Conservation (phyloP, 192 early-diverging fungal genomes). For the Kickxella alabastrina region DNA sequence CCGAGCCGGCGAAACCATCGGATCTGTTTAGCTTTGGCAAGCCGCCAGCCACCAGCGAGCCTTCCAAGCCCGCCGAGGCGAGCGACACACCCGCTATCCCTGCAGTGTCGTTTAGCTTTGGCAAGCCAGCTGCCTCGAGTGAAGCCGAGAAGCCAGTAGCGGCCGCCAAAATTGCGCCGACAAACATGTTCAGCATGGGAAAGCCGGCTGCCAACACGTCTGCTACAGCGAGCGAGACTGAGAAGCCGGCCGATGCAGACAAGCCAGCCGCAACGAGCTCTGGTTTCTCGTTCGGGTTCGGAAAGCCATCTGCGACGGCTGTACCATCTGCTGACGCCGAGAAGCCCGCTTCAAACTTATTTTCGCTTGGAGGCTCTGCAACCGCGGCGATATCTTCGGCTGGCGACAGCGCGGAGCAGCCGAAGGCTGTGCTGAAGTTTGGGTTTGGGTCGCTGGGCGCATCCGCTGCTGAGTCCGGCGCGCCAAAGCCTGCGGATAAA, state of each 20-base stretch:
- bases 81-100: background rate
- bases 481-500: no score
- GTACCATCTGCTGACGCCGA: no score
- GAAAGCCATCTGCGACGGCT: no score
- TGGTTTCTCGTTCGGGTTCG: constrained; percentile 19
- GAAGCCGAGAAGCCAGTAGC: background rate
- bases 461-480: no score
- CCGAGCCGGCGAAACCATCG: constrained; percentile 1
- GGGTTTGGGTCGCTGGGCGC: constrained; percentile 13
- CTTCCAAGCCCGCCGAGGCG: no score
- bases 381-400: background rate
- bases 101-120: constrained; percentile 1
- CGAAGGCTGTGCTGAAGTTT: background rate
- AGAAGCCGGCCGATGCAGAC: background rate
- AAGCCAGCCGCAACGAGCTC: constrained; percentile 9
- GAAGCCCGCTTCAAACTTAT: no score
- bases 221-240: background rate
- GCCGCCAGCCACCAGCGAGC: background rate
- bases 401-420: background rate
- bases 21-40: background rate
- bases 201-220: background rate
- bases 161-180: background rate
- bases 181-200: constrained; percentile 7
- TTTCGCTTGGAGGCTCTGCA: constrained; percentile 1
- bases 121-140: background rate